These are phyloP conservation scores for Umbelopsis isabellina DNA, from an alignment of 192 early-diverging fungal genomes.

Conservation along the genomic window DNA sequence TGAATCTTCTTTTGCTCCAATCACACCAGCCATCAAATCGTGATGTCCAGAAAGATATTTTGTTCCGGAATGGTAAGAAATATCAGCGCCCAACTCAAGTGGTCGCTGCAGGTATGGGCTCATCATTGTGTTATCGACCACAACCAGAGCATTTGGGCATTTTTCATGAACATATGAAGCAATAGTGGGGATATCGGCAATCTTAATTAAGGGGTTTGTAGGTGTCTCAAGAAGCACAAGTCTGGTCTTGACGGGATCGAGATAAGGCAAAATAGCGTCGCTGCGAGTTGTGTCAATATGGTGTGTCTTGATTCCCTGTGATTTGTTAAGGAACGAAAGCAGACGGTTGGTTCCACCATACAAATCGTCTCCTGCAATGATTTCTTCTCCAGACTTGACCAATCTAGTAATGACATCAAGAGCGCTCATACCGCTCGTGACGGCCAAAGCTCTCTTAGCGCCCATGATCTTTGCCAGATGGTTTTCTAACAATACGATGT, in stretches of 20 bases:
- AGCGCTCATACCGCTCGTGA: conserved; percentile 92
- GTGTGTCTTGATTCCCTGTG: conserved; percentile 81
- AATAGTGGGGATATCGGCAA: conserved; percentile 87
- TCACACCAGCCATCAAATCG: conserved; percentile 98
- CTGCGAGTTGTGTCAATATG: conserved; percentile 89
- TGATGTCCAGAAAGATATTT: conserved; percentile 98
- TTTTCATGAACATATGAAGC: conserved; percentile 67
- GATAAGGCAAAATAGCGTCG: conserved; percentile 58
- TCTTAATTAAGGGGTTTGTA: conserved; percentile 96
- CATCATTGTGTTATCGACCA: conserved; percentile 99
- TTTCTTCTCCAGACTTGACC: conserved; percentile 85
- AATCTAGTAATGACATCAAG: conserved; percentile 91
- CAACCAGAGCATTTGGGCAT: conserved; percentile 81
- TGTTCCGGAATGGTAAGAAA: conserved; percentile 95
- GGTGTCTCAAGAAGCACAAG: conserved; percentile 94
- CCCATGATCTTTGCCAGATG: conserved; percentile 96
- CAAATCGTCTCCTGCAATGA: conserved; percentile 94
- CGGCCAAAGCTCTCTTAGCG: conserved; percentile 83
- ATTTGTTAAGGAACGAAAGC: conserved; percentile 79
- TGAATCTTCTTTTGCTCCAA: conserved; percentile 71
- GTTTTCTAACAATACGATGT: conserved; percentile 53
- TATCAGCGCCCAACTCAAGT: conserved; percentile 89
- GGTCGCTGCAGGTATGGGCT: conserved; percentile 91
- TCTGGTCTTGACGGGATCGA: conserved; percentile 76
- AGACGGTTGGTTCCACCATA: conserved; percentile 98